Evolutionary conservation across 176 grass and related monocot species (phyloP), one percentile per base, ranked within the genome.

Genomic region (Hsuehochloa calcarea): DNA sequence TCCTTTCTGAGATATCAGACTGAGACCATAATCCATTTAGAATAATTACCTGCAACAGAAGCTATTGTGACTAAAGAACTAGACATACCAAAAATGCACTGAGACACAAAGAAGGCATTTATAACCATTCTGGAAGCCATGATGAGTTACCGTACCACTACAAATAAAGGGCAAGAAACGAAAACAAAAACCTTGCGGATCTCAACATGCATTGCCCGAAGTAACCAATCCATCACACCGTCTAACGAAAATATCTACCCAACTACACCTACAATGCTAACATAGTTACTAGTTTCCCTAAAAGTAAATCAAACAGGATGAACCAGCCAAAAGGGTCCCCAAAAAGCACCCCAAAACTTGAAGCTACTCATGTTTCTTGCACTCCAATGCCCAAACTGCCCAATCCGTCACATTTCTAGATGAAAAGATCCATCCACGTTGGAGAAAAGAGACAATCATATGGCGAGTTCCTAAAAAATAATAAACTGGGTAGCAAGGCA

Each of bases 1-100:
- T 61, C 81, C 76, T 89, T 79, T 82, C 68, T 44, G 75, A 80
- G 74, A 83, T 45, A 77, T 62, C 74, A 85, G 64, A 70, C 78
- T 71, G 68, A 77, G 46, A 72, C 72, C 59, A 88, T 84, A 86
- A 74, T 75, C 67, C 68, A 75, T 92, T 73, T 20, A 60, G 62
- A 70, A 68, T 67, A 64, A 80, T 67, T 59, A 68, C 73, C 73
- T 90, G 74, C 64, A 77, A 87, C 56, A 65, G 45, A 87, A 55
- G 54, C 22, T 13, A 79, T 22, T 49, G 1, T 46, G 39, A 82
- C 16, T 75, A 70, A 70, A 79, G 78, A 61, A 26, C n/a, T 61
- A 26, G 46, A 54, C 19, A 79, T 60, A 44, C 38, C 20, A 49
- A 71, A 79, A 78, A 74, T 78, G 49, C 77, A 64, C 44, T 51